Evolutionary conservation across 306 rosid genomes (phyloP), one percentile per base, ranked within the genome.

Genomic region (Pyrus pyrifolia): DNA sequence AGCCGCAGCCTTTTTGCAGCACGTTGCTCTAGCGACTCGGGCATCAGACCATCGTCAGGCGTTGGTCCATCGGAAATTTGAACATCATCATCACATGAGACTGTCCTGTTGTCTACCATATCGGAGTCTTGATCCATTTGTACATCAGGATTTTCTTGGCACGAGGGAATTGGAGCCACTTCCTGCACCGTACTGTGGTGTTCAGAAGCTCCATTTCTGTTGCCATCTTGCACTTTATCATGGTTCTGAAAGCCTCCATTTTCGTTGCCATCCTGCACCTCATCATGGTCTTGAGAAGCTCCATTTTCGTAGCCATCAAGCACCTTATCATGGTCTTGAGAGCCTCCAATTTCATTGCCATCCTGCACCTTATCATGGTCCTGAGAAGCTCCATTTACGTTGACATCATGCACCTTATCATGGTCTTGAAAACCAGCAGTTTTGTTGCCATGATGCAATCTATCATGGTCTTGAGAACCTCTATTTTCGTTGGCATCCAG

Each of bases 1-100:
- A 78, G 76, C 72, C 76, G 81, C 71, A 74, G 77, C 81, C 79
- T 87, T 82, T 93, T 91, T 4, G 89, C 85, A 75, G 93, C 82
- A 19, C 27, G 90, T 76, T 88, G 85, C 80, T 80, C 94, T 69
- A 68, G 73, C 63, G 29, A 44, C 53, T 81, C 79, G 14, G 79
- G 73, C 59, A 70, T 19, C 76, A 61, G 64, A 42, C 25, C 76
- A 77, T 81, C 81, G n/a, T 8, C 75, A 73, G 73, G 21, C 23
- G 15, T 27, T 19, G 8, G 55, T 14, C 55, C 18, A 15, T 15
- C 21, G 3, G 55, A 17, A 18, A 49, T 49, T 49, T 64, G 40
- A 19, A 79, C 79, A 81, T 78, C 81, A 80, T 78, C 81, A 59
- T 80, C 79, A 68, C 22, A 27, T 11, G 67, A 19, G 23, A 61